Evolutionary conservation across 2,329 filamentous ascomycete species (phyloP), one percentile per base, ranked within the genome.

Genomic region (Cladosporium oxysporum): DNA sequence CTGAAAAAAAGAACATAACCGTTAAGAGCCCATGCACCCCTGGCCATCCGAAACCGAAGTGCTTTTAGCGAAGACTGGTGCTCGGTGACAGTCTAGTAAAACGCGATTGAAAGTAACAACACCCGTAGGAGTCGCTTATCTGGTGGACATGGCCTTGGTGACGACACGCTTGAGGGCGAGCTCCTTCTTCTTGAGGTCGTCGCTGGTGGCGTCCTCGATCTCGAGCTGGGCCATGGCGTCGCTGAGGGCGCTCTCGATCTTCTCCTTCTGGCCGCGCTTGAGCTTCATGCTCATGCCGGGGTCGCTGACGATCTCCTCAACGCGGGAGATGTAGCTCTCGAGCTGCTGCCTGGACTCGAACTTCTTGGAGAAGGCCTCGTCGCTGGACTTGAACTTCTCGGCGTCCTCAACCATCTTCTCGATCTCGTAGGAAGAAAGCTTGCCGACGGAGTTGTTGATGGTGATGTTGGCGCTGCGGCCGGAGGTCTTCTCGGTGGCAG

Each of bases 141-240:
- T 72, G 71, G 76, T 78, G 62, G 75, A 75, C 76, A 78, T 77
- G 70, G 76, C 76, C 91, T 98, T 99, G 83, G 95, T 99, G 76
- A 99, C 93, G 74, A 96, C 88, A 78, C 95, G 88, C 92, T 98
- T 99, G 71, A 99, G 88, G 69, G 93, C 93, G 73, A 99, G 86
- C 87, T 99, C 95, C 90, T 97, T 96, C 92, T 98, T 98, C 92
- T 96, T 98, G 75, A 99, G 86, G 79, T 99, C 95, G 75, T 99
- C 96, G 69, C 93, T 91, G 69, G 84, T 83, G 66, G 92, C 91
- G 74, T 99, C 96, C 82, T 94, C 91, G 78, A 99, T 85, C 89
- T 99, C 95, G 71, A 99, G 91, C 83, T 96, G 91, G 71, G 88
- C 91, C 95, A 99, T 98, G 75, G 95, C 95, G 76, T 99, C 95